Evolutionary conservation across 768 basidiomycete species (phyloP), one percentile per base, ranked within the genome.

Genomic region (Panaeolus papilionaceus): DNA sequence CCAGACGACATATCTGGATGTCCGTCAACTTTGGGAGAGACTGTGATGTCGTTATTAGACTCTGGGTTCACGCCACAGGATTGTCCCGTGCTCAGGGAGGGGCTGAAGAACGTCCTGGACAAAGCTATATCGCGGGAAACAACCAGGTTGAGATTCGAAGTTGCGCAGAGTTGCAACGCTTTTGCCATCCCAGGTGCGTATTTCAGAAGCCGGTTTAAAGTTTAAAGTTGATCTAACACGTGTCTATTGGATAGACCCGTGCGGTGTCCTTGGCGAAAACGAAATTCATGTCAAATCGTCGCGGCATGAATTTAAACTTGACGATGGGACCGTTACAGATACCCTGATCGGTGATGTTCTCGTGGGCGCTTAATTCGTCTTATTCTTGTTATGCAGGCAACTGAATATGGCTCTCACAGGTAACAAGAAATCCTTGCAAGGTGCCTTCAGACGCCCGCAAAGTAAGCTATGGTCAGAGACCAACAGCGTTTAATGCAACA

Each of bases 341-440:
- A 79, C 83, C 9, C 72, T 92, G 0, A 54, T 84, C 6, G 89
- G 90, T 0, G 85, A 88, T 70, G 87, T 90, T 7, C 71, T 92
- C 71, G 75, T 76, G 49, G 23, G 67, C 45, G 16, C 47, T 62
- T 33, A 33, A n/a, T 28, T 23, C 6, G 11, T 26, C 16, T 45
- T 47, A 3, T 28, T 26, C 11, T 9, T 3, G n/a, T 9, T 20
- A 23, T 18, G 8, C 49, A 18, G 38, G 5, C 26, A 20, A 20
- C 37, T n/a, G 28, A 58, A 14, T 26, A n/a, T 38, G 64, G 6
- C 12, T 3, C 16, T 63, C 23, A 26, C 38, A 76, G 73, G 76
- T 91, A 14, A 87, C 86, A 4, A 77, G 90, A 26, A 83, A 88
- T 72, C 91, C 91, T 4, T 91, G 90, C 75, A 91, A 90, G 69